Evolutionary conservation across 495 filamentous ascomycete genomes (phyloP).

Genomic region (Chaetomium tenue): DNA sequence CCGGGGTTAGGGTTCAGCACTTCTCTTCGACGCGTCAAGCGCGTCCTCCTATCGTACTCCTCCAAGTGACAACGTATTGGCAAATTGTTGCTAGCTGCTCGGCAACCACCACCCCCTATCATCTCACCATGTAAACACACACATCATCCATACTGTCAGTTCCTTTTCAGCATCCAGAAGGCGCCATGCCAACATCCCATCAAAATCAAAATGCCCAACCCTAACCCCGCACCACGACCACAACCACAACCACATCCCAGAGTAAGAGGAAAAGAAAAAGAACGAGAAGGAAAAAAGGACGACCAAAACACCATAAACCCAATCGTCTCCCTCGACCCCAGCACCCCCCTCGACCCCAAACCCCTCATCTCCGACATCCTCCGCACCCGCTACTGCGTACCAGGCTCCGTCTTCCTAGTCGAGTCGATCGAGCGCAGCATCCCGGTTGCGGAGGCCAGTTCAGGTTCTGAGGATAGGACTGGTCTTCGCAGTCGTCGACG

Average conservation of each 20-base stretch:
- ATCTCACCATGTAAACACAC: neutral
- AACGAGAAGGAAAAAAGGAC: neutral
- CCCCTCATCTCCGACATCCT: conserved; percentile 47
- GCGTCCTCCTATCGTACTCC: neutral
- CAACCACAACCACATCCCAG: neutral
- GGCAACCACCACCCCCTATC: neutral
- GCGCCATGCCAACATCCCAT: neutral
- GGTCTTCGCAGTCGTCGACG: neutral
- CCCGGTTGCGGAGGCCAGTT: conserved; percentile 9
- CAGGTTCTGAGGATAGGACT: neutral
- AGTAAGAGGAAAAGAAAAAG: neutral
- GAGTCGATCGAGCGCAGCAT: conserved; percentile 40
- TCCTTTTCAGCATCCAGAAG: neutral
- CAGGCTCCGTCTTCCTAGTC: conserved; percentile 46
- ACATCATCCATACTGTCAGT: neutral
- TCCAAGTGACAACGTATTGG: neutral
- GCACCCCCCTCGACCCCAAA: conserved; percentile 23
- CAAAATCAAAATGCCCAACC: neutral
- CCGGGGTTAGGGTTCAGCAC: neutral
- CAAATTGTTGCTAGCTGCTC: neutral
- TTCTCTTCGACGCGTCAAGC: neutral
- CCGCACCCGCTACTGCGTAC: conserved; percentile 39
- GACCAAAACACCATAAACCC: neutral
- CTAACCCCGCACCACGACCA: neutral
- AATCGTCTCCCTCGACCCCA: conserved; percentile 25